A percentile compares a stretch with the other conserved stretches of the same genome.
Evolutionary conservation across 2,329 filamentous ascomycete species (phyloP).

Genomic region (Teratosphaeriaceae sp.): DNA sequence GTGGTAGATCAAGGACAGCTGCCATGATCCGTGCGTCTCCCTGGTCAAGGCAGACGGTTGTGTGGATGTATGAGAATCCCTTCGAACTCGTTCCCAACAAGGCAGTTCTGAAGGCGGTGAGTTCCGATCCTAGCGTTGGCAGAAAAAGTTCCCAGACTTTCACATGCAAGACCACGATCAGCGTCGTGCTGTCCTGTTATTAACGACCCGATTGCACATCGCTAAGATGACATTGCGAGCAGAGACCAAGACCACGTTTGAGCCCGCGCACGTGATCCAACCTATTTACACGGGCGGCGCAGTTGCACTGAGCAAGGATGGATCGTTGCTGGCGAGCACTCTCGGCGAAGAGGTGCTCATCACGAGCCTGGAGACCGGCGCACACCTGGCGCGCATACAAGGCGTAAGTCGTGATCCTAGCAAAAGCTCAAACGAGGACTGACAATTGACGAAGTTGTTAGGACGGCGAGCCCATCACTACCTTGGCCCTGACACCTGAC

Average conservation of each 20-base stretch:
- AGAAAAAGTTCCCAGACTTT: constrained; percentile 2
- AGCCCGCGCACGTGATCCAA: constrained; percentile 72
- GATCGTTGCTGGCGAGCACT: constrained; percentile 76
- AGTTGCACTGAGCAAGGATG: constrained; percentile 73
- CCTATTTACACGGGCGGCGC: constrained; percentile 92
- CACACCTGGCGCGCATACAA: constrained; percentile 77
- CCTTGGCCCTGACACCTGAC: constrained; percentile 74
- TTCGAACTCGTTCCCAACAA: neutral
- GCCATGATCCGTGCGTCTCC: too few species aligned
- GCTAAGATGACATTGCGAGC: constrained; percentile 1
- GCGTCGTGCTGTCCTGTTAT: too few species aligned
- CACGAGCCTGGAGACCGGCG: constrained; percentile 75
- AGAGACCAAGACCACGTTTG: constrained; percentile 75
- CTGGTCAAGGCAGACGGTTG: too few species aligned
- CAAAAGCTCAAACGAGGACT: constrained; percentile 19
- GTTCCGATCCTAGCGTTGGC: neutral
- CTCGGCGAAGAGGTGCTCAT: constrained; percentile 89
- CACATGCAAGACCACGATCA: neutral
- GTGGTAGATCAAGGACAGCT: too few species aligned
- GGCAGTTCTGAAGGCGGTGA: neutral
- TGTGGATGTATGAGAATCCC: too few species aligned
- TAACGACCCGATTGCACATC: neutral
- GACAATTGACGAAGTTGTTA: constrained; percentile 35
- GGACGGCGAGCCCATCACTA: constrained; percentile 66
- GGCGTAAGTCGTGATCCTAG: constrained; percentile 54